phyloP scores from a whole-genome alignment of 306 rosid genomes.

The Pyrus bretschneideri region DNA sequence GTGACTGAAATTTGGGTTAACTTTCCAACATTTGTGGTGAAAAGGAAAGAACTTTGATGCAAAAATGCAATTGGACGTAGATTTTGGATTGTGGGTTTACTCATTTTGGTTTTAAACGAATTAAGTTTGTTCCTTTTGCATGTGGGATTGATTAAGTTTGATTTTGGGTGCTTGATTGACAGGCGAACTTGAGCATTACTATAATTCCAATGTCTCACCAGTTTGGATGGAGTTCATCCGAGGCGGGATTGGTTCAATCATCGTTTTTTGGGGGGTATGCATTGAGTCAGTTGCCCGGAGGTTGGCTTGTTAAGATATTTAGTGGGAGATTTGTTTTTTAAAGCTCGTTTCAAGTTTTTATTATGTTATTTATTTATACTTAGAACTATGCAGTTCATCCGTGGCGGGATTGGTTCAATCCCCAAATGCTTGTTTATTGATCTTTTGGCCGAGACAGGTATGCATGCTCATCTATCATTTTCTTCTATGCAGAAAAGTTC shows the following conservation, averaged over 20 bases:
- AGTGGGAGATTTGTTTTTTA: constrained; percentile 61
- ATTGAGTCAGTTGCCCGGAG: constrained; percentile 89
- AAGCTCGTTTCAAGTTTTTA: background rate
- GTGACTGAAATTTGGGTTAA: too few relatives aligned
- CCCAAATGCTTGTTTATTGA: background rate
- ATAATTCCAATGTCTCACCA: constrained; percentile 94
- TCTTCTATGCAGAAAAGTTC: constrained; percentile 62
- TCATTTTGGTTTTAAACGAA: background rate
- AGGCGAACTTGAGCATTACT: constrained; percentile 95
- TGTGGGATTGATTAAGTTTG: background rate
- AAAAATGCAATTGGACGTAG: background rate
- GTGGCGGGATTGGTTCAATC: background rate
- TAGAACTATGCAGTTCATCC: too few relatives aligned
- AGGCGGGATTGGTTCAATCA: constrained; percentile 94
- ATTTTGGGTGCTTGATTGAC: constrained; percentile 13
- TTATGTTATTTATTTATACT: background rate
- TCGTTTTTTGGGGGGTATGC: constrained; percentile 99
- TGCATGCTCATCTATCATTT: constrained; percentile 9
- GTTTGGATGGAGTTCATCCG: constrained; percentile 88
- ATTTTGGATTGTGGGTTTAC: background rate
- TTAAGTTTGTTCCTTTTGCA: background rate
- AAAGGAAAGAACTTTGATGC: background rate
- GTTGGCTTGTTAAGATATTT: constrained; percentile 16
- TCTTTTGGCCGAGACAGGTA: too few relatives aligned
- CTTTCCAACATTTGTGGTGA: too few relatives aligned